phyloP scores from a whole-genome alignment of 768 basidiomycete species.

The Russula sp. region DNA sequence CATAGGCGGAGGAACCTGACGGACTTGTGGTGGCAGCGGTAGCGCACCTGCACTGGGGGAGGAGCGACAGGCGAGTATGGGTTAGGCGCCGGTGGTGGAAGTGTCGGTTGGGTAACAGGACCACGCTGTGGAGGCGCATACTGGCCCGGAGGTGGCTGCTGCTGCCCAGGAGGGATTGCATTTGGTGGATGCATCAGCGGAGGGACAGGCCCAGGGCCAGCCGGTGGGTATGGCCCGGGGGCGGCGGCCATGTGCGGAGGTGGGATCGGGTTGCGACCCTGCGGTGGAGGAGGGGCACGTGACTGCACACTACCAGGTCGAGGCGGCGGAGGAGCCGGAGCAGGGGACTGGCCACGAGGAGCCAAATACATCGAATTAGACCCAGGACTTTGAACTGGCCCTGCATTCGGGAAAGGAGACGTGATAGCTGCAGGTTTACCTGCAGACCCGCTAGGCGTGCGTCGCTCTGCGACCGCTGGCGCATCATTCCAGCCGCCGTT shows the following conservation, averaged over 20 bases:
- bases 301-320: conserved; percentile 54
- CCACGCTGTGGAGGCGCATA: conserved; percentile 36
- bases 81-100: conserved; percentile 36
- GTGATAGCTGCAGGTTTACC: conserved; percentile 72
- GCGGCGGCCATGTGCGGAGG: conserved; percentile 9
- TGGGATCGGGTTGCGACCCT: conserved; percentile 18
- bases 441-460: conserved; percentile 49
- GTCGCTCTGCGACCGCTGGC: conserved; percentile 51
- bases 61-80: conserved; percentile 44
- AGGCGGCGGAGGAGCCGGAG: conserved; percentile 53
- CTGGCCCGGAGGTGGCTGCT: conserved; percentile 42
- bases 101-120: conserved; percentile 12
- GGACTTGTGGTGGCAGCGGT: conserved; percentile 36
- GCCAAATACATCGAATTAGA: conserved; percentile 27
- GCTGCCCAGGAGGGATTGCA: conserved; percentile 20
- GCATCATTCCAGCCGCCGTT: conserved; percentile 94
- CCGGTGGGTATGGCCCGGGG: conserved; percentile 20
- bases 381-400: conserved; percentile 33
- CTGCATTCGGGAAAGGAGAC: conserved; percentile 80
- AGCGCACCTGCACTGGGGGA: conserved; percentile 38
- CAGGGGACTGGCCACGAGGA: conserved; percentile 42
- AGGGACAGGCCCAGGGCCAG: conserved; percentile 3
- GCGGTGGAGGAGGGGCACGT: conserved; percentile 26
- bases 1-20: conserved; percentile 8
- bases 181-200: conserved; percentile 16